Evolutionary conservation across 805 yeast species (phyloP), one percentile per base, ranked within the genome.

Genomic region (Lipomyces mesembrius): DNA sequence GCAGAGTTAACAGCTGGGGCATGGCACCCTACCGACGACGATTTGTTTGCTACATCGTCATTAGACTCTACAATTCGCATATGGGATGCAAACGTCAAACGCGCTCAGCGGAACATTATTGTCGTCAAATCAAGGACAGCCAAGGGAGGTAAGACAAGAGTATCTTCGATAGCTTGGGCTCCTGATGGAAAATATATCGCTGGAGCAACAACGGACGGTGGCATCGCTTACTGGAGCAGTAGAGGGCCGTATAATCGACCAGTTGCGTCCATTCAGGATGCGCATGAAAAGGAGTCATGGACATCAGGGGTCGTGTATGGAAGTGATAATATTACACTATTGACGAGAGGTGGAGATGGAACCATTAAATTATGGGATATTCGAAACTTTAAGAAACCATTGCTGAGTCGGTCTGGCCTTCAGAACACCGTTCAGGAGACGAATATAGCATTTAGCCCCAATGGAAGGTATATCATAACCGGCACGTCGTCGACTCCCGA

Each of bases 11-110:
- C 75, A 8, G 43, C 69, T 34, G 78, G 74, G 7, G 57, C 64
- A n/a, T 78, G 80, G 79, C 68, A 72, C 49, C 76, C 77, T 2
- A 37, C 61, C 14, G 57, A 63, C 57, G 43, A 61, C 14, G 22
- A 61, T 2, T 58, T 49, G 14, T 77, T 78, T 57, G 74, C 74
- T 11, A 79, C 82, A 2, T 65, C 71, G 1, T 66, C 76, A 1
- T 59, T 59, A 8, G 81, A 79, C 64, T 71, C 75, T 7, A 79
- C 82, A 0, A 71, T 79, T 2, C 68, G 81, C 5, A 67, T 78
- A 9, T 79, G 81, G 81, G 80, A 79, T 61, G 69, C 66, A 7
- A 61, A 68, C 46, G 66, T 63, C 3, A 56, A 61, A 34, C 68
- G 71, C 12, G 35, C 71, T 25, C 78, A 77, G 53, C 68, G 70